Conservation (phyloP, 306 rosid genomes). For the Fragaria nilgerrensis region DNA sequence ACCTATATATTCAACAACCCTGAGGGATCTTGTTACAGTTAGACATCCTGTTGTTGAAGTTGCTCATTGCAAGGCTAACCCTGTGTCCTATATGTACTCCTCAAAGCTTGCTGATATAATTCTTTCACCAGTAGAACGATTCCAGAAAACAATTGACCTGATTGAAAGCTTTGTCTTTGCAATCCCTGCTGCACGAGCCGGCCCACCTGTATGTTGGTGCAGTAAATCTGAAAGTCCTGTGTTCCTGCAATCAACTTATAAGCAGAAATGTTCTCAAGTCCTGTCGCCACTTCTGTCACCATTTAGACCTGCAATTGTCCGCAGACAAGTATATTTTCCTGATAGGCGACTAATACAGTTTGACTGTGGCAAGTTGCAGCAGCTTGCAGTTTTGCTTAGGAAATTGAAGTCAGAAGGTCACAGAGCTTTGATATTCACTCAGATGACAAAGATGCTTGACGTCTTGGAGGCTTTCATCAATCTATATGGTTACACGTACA, state of each 20-base stretch:
- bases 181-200: conserved; percentile 93
- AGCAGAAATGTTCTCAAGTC: conserved; percentile 59
- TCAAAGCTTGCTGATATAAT: conserved; percentile 77
- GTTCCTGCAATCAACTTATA: conserved; percentile 61
- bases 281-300: conserved; percentile 77
- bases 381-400: conserved; percentile 78
- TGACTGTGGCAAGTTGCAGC: conserved; percentile 93
- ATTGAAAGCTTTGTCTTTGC: conserved; percentile 97
- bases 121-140: conserved; percentile 91
- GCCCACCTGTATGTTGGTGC: conserved; percentile 85
- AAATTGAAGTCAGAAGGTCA: conserved; percentile 91
- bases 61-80: conserved; percentile 61
- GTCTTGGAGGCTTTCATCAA: conserved; percentile 89
- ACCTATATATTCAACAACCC: conserved; percentile 66
- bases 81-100: conserved; percentile 68
- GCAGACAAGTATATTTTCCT: conserved; percentile 96
- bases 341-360: conserved; percentile 97
- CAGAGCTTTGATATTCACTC: conserved; percentile 89
- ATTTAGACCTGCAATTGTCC: conserved; percentile 89
- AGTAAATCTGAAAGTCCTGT: conserved; percentile 57
- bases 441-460: conserved; percentile 99
- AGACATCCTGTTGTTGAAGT: conserved; percentile 75
- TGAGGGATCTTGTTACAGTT: conserved; percentile 73
- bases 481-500: conserved; percentile 96
- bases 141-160: conserved; percentile 58